Conservation (phyloP, 805 yeast genomes). For the Torulaspora microellipsoides region DNA sequence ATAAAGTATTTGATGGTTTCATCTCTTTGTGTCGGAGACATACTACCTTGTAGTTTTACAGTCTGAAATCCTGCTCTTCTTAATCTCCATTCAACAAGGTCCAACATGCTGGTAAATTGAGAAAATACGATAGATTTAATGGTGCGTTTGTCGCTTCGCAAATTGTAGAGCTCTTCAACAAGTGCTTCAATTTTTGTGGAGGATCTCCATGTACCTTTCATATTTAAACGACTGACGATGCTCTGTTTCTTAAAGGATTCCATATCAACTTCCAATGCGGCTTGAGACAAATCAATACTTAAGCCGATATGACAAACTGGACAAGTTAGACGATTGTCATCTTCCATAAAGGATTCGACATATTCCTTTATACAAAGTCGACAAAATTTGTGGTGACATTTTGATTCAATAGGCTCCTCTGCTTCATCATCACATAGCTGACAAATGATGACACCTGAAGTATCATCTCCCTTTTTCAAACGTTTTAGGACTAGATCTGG, state of each 20-base stretch:
- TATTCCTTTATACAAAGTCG: constrained; percentile 90
- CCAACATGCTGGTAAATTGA: constrained; percentile 95
- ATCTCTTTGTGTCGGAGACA: constrained; percentile 95
- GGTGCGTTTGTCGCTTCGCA: constrained; percentile 81
- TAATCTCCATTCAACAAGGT: constrained; percentile 91
- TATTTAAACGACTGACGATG: constrained; percentile 81
- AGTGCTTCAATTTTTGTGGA: constrained; percentile 96
- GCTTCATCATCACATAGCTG: constrained; percentile 97
- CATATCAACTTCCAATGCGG: constrained; percentile 64
- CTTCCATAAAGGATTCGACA: constrained; percentile 67
- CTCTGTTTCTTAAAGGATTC: constrained; percentile 52
- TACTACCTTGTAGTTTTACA: constrained; percentile 90
- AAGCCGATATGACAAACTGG: constrained; percentile 96
- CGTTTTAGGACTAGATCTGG: constrained; percentile 90
- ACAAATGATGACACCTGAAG: constrained; percentile 60
- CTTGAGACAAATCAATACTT: constrained; percentile 83
- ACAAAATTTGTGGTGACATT: constrained; percentile 91
- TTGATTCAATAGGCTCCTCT: constrained; percentile 92
- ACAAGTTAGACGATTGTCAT: constrained; percentile 62
- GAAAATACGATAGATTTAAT: constrained; percentile 95
- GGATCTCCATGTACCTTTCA: constrained; percentile 87
- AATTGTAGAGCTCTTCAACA: constrained; percentile 83
- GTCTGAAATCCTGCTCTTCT: constrained; percentile 93
- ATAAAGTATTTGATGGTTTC: constrained; percentile 85
- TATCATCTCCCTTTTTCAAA: constrained; percentile 39